Evolutionary conservation across 768 basidiomycete species (phyloP).

Genomic region (Amanita rimosa): DNA sequence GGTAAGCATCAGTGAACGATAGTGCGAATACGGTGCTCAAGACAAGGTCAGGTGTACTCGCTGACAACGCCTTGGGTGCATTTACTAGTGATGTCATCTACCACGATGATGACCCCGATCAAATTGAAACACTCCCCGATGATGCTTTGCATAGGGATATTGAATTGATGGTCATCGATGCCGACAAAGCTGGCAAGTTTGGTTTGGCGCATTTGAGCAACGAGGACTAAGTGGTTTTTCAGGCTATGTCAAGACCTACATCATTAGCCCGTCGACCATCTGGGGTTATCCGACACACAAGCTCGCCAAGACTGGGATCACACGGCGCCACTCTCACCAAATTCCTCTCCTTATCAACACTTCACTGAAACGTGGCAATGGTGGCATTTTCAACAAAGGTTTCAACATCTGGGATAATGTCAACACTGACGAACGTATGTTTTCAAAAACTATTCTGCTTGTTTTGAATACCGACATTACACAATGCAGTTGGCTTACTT

Average conservation of each 20-base stretch:
- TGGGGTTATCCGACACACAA: conserved; percentile 40
- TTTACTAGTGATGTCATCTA: conserved; percentile 25
- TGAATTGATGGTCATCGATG: conserved; percentile 32
- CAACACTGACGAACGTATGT: conserved; percentile 33
- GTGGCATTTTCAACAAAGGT: conserved; percentile 46
- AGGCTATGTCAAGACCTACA: conserved; percentile 42
- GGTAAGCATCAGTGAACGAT: conserved; percentile 10
- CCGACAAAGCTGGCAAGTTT: conserved; percentile 33
- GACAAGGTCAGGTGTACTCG: conserved; percentile 15
- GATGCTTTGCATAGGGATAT: conserved; percentile 38
- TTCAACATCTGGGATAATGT: conserved; percentile 50
- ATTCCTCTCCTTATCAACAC: conserved; percentile 37
- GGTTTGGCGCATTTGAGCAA: not conserved
- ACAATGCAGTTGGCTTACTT: conserved; percentile 26
- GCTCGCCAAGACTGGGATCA: conserved; percentile 39
- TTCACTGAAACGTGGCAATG: conserved; percentile 33
- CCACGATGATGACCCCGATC: conserved; percentile 34
- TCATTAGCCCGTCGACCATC: conserved; percentile 44
- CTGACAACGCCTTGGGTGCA: conserved; percentile 33
- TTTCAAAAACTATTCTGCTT: not conserved
- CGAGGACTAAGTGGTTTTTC: not conserved
- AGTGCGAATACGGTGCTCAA: not conserved
- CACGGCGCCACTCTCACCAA: conserved; percentile 40
- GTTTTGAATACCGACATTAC: not conserved
- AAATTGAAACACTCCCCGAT: conserved; percentile 33